Base-by-base conservation (phyloP, 2,329 filamentous ascomycete genomes). In the Didymella lethalis region DNA sequence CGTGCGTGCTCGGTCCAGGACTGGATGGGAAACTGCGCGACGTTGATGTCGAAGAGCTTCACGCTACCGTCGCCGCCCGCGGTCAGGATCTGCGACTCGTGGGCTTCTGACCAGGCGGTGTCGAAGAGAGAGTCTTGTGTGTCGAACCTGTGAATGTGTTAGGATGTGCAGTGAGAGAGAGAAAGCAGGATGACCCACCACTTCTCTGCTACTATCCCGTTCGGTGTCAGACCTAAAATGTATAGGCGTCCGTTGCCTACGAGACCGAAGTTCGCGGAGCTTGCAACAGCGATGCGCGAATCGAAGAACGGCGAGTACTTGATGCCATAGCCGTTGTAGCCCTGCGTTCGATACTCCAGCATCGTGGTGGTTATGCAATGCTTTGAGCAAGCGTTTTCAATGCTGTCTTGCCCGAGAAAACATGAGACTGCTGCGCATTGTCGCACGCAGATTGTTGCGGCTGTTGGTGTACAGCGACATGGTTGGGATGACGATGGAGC, bases 271-370 rank as follows among this genome's bases (percentile, higher is more conserved):
- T 99, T 98, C 64, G 94, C 88, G n/a, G 93, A 90, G 1, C 91
- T 86, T 29, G 92, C 91, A 70, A 97, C 93, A 57, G 94, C 94
- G 64, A 99, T 88, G 64, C 93, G 89, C 66, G 91, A 95, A 81
- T 98, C 95, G 82, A 96, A 96, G 82, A 97, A 99, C 7, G 95
- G 95, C 55, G 94, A 98, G 84, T 98, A 99, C 80, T 97, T 97
- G 79, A 97, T 93, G 68, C 91, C 92, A 80, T 96, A 97, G 71
- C 93, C 93, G 78, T 98, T 97, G 85, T 88, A 98, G 72, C 95
- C 95, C 75, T 92, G 86, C 23, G 95, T 98, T 64, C 91, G 90
- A 81, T 91, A 98, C 80, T 97, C 93, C 70, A 98, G 89, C 93
- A 98, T 97, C 53, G 64, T 81, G 70, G 10, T 32, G 20, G 14